Conservation (phyloP, 2,329 filamentous ascomycete species). For the Talaromyces sp. region DNA sequence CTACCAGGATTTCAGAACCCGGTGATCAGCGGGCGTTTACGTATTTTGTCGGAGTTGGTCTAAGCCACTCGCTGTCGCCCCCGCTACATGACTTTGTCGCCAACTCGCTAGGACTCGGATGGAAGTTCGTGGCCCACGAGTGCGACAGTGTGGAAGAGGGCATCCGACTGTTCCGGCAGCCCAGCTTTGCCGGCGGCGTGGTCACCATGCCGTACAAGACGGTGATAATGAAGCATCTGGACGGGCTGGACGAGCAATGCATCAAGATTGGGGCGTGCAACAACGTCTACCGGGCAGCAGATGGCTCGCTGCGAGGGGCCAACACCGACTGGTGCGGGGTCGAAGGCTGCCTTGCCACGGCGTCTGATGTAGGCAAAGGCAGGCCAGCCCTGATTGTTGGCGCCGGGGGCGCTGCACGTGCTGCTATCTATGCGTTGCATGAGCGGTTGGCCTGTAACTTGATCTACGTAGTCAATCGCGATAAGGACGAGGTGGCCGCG, state of each 20-base stretch:
- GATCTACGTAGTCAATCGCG: conserved; percentile 37
- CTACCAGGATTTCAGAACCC: background rate
- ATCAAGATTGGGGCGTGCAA: conserved; percentile 31
- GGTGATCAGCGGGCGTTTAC: conserved; percentile 10
- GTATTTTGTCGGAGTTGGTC: conserved; percentile 38
- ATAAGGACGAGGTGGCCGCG: conserved; percentile 23
- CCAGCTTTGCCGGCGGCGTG: conserved; percentile 29
- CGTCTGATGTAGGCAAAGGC: conserved; percentile 15
- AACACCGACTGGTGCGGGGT: conserved; percentile 45
- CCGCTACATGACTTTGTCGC: conserved; percentile 40
- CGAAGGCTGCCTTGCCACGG: conserved; percentile 27
- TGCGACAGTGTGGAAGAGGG: conserved; percentile 28
- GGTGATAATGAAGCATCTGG: conserved; percentile 22
- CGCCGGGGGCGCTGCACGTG: conserved; percentile 40
- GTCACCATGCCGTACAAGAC: conserved; percentile 44
- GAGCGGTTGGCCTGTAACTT: conserved; percentile 21
- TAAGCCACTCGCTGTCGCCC: conserved; percentile 39
- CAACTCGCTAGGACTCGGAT: conserved; percentile 28
- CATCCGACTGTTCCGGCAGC: conserved; percentile 22
- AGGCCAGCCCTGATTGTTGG: conserved; percentile 35
- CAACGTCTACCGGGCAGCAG: conserved; percentile 4
- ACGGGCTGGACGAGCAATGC: conserved; percentile 33
- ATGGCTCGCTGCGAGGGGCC: conserved; percentile 29
- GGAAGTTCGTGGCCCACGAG: conserved; percentile 32
- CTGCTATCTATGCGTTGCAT: conserved; percentile 34